Conservation (phyloP, 371 early-diverging fungal species). For the Mortierella sp. region DNA sequence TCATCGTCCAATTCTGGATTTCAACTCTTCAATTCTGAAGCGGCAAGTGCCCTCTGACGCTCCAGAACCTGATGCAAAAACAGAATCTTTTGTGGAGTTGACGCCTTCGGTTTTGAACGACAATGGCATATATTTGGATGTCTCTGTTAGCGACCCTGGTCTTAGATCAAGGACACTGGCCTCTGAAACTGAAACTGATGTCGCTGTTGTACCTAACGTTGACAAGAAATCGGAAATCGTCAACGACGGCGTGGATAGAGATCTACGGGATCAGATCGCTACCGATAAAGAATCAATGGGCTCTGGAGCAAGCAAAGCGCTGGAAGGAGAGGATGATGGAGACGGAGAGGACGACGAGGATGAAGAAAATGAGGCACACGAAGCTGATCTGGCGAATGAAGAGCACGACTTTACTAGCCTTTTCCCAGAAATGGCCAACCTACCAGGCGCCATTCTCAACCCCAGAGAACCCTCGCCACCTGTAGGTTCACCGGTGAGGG, state of each 20-base stretch:
- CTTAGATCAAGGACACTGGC: conserved; percentile 8
- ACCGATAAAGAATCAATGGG: too few species aligned
- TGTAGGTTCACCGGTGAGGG: conserved; percentile 5
- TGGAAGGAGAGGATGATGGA: conserved; percentile 12
- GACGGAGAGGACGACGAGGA: conserved; percentile 40
- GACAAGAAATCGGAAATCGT: neutral
- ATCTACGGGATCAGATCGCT: too few species aligned
- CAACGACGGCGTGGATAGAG: neutral
- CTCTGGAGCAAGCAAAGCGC: conserved; percentile 2
- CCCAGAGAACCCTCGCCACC: conserved; percentile 13
- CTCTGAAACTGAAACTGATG: neutral
- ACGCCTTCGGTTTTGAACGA: neutral
- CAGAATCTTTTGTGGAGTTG: neutral
- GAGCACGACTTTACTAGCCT: conserved; percentile 50
- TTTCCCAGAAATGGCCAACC: conserved; percentile 46
- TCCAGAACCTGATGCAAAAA: neutral
- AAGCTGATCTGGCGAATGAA: conserved; percentile 51
- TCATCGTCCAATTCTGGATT: conserved; percentile 24
- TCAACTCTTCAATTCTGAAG: conserved; percentile 43
- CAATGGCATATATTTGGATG: conserved; percentile 5
- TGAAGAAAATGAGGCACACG: conserved; percentile 45
- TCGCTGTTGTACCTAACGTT: neutral
- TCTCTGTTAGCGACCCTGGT: conserved; percentile 9
- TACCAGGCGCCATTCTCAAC: conserved; percentile 44
- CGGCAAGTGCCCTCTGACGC: conserved; percentile 1